Base-by-base conservation (phyloP, 148 eudicot genomes). In the Diospyros kaki region DNA sequence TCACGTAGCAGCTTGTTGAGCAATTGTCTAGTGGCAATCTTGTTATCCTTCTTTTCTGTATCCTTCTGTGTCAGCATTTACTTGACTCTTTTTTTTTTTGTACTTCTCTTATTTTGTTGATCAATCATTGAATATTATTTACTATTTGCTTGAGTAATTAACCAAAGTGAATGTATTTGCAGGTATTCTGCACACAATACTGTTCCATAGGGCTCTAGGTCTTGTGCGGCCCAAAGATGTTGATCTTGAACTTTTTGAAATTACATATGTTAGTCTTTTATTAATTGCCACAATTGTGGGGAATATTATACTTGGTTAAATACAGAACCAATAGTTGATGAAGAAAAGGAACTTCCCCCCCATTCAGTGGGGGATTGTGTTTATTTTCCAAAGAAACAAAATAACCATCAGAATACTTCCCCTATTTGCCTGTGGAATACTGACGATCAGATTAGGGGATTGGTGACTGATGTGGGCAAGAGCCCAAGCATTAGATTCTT, bases 221-320 rank as follows among this genome's bases (percentile, higher is more conserved):
- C 83, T 87, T 55, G 86, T 87, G 73, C 85, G 94, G 62, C 98
- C 96, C 45, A 95, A 88, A 81, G 98, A 95, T 63, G 76, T 90
- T 60, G 97, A 95, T 81, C 79, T 92, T 92, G 94, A 95, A 78
- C 95, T 95, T 65, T 95, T 92, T 70, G 98, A 95, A 72, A 89
- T 95, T 46, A 95, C 98, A 54, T 95, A 95, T 79, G 98, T 95
- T 81, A 92, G 87, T 84, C n/a, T 0, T 73, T 51, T 79, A 53
- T 60, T 14, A 38, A 39, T 41, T 54, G 3, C 39, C 54, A 11
- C 11, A 53, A 5, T 17, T 13, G 41, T 73, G 38, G 14, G 15
- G 43, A 52, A 53, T 64, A 3, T 48, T 64, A 39, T 51, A 17
- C 38, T 73, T 40, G 4, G 54, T 59, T 60, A 39, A 12, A 46